Conservation (phyloP, 805 yeast genomes). For the Kodamaea sagamina region DNA sequence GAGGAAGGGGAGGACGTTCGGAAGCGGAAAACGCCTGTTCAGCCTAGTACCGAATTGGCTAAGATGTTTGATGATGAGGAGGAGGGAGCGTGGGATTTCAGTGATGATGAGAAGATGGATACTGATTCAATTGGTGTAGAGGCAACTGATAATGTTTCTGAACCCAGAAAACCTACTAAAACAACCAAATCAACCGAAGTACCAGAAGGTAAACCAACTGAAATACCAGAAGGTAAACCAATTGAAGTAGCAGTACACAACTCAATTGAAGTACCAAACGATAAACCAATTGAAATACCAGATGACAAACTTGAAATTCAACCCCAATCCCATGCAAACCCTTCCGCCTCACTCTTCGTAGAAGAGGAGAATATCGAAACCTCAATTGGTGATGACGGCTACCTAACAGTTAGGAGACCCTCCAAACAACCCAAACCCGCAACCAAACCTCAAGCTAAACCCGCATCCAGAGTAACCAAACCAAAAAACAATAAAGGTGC, state of each 20-base stretch:
- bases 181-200: too few species aligned
- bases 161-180: too few species aligned
- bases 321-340: too few species aligned
- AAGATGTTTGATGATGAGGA: conserved; percentile 17
- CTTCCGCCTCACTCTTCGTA: conserved; percentile 6
- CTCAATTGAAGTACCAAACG: neutral
- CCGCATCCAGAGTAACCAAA: conserved; percentile 21
- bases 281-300: neutral
- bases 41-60: conserved; percentile 10
- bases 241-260: neutral
- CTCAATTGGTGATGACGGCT: conserved; percentile 53
- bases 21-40: conserved; percentile 9
- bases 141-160: too few species aligned
- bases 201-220: neutral
- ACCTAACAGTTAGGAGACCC: conserved; percentile 37
- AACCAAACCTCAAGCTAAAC: conserved; percentile 11
- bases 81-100: conserved; percentile 17
- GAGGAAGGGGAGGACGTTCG: conserved; percentile 11
- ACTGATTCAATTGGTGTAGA: conserved; percentile 3
- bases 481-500: conserved; percentile 2
- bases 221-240: conserved; percentile 3
- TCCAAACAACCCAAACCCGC: conserved; percentile 18
- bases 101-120: conserved; percentile 18
- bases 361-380: conserved; percentile 14
- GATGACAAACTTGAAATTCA: neutral